Evolutionary conservation across 768 basidiomycete species (phyloP), one percentile per base, ranked within the genome.

Genomic region (Lactarius psammicola): DNA sequence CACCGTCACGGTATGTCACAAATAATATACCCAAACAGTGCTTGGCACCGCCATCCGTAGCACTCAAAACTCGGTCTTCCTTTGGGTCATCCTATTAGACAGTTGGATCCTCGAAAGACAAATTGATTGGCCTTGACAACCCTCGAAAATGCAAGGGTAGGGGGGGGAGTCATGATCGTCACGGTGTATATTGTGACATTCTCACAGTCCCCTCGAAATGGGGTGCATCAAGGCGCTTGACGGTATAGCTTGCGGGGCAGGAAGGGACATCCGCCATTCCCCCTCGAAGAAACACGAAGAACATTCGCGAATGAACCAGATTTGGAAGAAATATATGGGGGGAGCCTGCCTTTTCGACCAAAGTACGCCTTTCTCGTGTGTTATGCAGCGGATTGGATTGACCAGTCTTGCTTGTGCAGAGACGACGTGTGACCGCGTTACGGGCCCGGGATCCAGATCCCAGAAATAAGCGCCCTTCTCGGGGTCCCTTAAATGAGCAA

Each of bases 381-480:
- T 34, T 55, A 44, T 61, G 60, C 30, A 20, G 56, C 51, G 65
- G 44, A 59, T 31, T 40, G 56, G 56, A 28, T 36, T 58, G 54
- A 28, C 49, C 49, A 13, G 23, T 15, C 23, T 51, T 51, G 49
- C 26, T n/a, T n/a, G n/a, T 18, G 23, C 49, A 33, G 28, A n/a
- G 26, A 49, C 60, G 17, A 62, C 38, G 66, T 54, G 65, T 66
- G 65, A 62, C 56, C 26, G 30, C 49, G 61, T 66, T 44, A 66
- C 65, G 56, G 57, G 23, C 15, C 60, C 56, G 34, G 59, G 51
- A 64, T 59, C 44, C 26, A 67, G 34, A 62, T 64, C 23, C n/a
- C 15, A 20, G n/a, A n/a, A 11, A 9, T 66, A 59, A 31, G 57
- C 66, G 66, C 66, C 31, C 57, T 26, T 5, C 11, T 15, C 13